Evolutionary conservation across 2,329 filamentous ascomycete genomes (phyloP).

Genomic region (Venturia carpophila): DNA sequence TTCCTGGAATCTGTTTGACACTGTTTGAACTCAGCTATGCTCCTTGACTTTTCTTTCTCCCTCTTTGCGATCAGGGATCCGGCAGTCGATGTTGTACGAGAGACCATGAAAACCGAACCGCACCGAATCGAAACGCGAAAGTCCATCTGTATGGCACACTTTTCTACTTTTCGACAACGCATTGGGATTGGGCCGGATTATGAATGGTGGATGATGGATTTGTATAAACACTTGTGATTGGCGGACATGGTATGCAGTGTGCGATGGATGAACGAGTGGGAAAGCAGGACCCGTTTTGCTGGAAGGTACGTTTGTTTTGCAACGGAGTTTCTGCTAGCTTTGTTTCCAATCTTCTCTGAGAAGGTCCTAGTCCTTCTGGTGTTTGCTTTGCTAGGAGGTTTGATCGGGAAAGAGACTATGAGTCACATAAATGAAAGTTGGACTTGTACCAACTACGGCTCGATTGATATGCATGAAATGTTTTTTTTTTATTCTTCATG

Average conservation of each 20-base stretch:
- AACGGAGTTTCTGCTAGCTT: neutral
- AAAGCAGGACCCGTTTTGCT: neutral
- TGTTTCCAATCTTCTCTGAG: neutral
- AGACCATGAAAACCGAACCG: neutral
- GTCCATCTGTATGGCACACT: neutral
- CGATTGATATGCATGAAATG: too few species aligned
- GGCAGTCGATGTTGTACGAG: neutral
- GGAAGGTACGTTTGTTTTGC: neutral
- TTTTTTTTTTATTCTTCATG: too few species aligned
- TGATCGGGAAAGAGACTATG: neutral
- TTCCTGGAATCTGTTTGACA: too few species aligned
- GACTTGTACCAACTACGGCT: too few species aligned
- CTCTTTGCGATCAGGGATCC: neutral
- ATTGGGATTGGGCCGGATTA: neutral
- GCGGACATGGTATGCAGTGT: neutral
- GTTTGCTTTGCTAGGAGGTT: neutral
- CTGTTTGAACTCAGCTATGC: neutral
- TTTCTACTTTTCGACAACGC: neutral
- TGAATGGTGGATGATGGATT: neutral
- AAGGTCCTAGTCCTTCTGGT: neutral
- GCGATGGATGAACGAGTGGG: neutral
- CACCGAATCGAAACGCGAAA: neutral
- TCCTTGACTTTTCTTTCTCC: neutral
- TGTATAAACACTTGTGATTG: neutral
- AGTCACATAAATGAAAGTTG: too few species aligned